These are phyloP conservation scores for Cercospora sp. DNA, from an alignment of 2,329 filamentous ascomycete genomes.

Conservation along the genomic window DNA sequence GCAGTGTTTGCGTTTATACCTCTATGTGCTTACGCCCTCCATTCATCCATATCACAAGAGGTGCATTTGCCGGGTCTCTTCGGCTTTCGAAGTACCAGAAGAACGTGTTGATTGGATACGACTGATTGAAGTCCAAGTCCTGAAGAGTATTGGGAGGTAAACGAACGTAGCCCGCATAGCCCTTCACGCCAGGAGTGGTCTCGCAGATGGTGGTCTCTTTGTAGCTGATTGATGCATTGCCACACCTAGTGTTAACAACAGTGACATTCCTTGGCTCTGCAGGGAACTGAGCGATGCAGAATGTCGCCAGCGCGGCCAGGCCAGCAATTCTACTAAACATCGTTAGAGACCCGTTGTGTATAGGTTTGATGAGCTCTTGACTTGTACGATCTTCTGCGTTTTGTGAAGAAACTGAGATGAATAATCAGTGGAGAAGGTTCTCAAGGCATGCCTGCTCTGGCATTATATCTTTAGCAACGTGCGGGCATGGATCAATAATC, in stretches of 20 bases:
- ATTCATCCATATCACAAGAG: constrained; percentile 60
- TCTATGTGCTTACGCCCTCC: constrained; percentile 46
- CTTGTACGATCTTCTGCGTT: no score
- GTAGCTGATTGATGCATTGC: constrained; percentile 25
- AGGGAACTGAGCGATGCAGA: constrained; percentile 19
- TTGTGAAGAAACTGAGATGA: no score
- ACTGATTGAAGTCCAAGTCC: constrained; percentile 8
- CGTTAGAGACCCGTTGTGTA: no score
- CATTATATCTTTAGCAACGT: no score
- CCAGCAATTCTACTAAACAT: no score
- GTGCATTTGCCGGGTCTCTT: constrained; percentile 42
- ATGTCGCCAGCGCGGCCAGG: no score
- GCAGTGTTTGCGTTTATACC: no score
- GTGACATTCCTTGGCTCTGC: constrained; percentile 4
- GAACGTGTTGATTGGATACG: constrained; percentile 9
- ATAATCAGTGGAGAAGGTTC: no score
- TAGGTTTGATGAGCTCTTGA: no score
- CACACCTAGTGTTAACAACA: no score
- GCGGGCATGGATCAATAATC: no score
- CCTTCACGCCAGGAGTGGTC: constrained; percentile 57
- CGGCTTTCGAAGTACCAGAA: constrained; percentile 55
- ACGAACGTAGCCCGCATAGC: constrained; percentile 62
- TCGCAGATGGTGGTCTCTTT: constrained; percentile 51
- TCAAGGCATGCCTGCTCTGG: no score
- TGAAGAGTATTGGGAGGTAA: constrained; percentile 37